Conservation (phyloP, 2,329 filamentous ascomycete genomes). For the Fusarium papillatum region DNA sequence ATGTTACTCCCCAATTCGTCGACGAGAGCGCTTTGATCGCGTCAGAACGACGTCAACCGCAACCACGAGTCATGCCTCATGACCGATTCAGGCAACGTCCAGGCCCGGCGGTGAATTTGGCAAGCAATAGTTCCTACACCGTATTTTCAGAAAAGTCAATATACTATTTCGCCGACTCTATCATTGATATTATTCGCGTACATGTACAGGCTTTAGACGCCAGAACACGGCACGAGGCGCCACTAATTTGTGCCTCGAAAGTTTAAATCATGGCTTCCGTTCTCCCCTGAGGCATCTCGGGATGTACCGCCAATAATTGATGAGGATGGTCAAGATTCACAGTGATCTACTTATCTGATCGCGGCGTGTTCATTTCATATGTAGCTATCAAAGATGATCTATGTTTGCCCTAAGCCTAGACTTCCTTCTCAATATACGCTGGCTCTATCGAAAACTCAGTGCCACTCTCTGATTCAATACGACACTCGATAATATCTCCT, state of each 20-base stretch:
- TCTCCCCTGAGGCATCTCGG: background rate
- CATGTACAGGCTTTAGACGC: background rate
- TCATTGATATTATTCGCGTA: background rate
- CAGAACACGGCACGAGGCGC: background rate
- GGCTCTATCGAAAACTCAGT: background rate
- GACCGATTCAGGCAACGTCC: background rate
- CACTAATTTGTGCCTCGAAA: background rate
- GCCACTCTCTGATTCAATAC: background rate
- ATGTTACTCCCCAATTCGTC: background rate
- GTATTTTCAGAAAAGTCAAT: background rate
- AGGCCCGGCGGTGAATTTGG: background rate
- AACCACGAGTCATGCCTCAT: background rate
- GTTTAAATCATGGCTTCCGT: background rate
- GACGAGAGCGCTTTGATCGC: background rate
- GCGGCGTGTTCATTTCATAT: background rate
- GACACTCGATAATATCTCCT: background rate
- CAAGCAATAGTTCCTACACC: background rate
- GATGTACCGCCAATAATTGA: background rate
- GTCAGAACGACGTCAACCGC: background rate
- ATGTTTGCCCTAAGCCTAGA: background rate
- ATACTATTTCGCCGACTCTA: background rate
- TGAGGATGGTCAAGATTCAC: background rate
- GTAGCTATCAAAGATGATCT: background rate
- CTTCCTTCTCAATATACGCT: background rate
- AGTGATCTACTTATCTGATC: background rate